Base-by-base conservation (phyloP, 768 basidiomycete genomes). In the Leccinum disarticulatum region DNA sequence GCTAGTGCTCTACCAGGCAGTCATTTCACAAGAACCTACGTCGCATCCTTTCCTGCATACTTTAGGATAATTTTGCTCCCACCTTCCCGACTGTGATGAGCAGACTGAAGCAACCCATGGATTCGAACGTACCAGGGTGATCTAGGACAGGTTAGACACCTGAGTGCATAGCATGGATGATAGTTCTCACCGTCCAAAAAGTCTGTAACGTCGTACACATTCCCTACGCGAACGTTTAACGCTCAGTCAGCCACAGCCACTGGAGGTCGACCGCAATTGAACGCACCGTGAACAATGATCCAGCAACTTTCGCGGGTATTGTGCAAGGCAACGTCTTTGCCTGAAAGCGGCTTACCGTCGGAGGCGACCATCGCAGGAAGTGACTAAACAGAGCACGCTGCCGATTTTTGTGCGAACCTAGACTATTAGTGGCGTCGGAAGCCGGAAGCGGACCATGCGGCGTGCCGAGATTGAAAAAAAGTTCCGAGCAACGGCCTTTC, bases 21-120 rank as follows among this genome's bases (percentile, higher is more conserved):
- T 2, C 13, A n/a, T 10, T 53, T 25, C 25, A 38, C 13, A n/a
- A 52, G 7, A 27, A 71, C 89, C 41, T 72, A 91, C 86, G 89
- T 96, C 33, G 92, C 92, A 70, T 94, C 94, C 70, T 87, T 90
- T 27, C 95, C 95, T 3, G 90, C 93, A 65, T 94, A 92, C 70
- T 91, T 91, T 56, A 95, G 71, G 52, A 95, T 88, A 65, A 95
- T 91, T 69, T 84, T 88, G 68, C 86, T 86, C 8, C 93, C 94
- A 35, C 93, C 91, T 82, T 65, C 52, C 36, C 54, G 56, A 8
- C 4, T 43, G 6, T 10, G 43, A 54, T 54, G 57, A 36, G 68
- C 48, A 36, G 52, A 51, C 54, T 4, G 31, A 17, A 31, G 3
- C 7, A 36, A 15, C 0, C 6, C 14, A 11, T 27, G 13, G 9